Evolutionary conservation across 2,329 filamentous ascomycete genomes (phyloP), one percentile per base, ranked within the genome.

Genomic region (Podosphaera leucotricha): DNA sequence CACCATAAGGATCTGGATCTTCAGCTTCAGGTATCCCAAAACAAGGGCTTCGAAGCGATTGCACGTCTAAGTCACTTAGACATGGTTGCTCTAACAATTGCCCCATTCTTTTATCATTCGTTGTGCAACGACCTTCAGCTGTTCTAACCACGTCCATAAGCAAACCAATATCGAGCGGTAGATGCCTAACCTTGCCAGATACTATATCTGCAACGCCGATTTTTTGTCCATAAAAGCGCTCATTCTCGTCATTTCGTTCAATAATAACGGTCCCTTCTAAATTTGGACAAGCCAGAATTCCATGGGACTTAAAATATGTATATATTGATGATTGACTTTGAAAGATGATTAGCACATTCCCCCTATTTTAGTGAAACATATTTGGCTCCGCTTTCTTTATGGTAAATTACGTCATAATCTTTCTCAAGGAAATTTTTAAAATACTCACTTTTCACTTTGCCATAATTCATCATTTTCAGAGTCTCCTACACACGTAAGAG

Each of bases 1-100:
- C 80, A 20, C 87, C 87, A 56, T 82, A 95, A 0, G 87, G 87
- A 58, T 95, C 87, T 0, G 86, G 85, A 53, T 95, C 87, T 44
- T 85, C 75, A 2, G 66, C 62, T 49, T 78, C 75, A 0, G 84
- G 85, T 15, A 93, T 66, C 2, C 86, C 86, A 61, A 94, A 93
- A 1, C 64, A 63, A 24, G 67, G 61, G 6, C 61, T 62, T n/a
- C 40, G 53, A 6, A 46, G 37, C 40, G 49, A 51, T 44, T 62
- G 60, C 4, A 80, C 53, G 37, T 77, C 70, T 44, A 67, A 75
- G 56, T 95, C 87, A 43, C 78, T 78, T 0, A 87, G 87, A 0
- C 84, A 73, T 11, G 80, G 76, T 46, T 79, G 66, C 41, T 64
- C 69, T 6, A 75, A 71, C 6, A 79, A 62, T 41, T 67, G 66